Evolutionary conservation across 2,329 filamentous ascomycete species (phyloP).

Genomic region (Arthrobotrys pseudoclavata): DNA sequence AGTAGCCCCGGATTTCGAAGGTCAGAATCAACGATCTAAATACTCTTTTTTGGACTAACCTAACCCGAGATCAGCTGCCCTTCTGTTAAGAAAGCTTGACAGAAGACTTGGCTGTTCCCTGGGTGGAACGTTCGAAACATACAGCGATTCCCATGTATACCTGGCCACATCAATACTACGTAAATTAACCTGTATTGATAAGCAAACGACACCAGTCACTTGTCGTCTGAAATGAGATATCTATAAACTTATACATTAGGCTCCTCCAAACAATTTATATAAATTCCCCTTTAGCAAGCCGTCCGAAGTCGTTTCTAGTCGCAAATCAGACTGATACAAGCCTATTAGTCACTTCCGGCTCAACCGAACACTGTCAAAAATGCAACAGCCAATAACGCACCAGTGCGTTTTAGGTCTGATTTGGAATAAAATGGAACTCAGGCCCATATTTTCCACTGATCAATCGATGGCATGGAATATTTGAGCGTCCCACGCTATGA

Average conservation of each 20-base stretch:
- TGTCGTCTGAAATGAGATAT: not conserved
- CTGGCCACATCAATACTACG: not conserved
- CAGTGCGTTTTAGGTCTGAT: not conserved
- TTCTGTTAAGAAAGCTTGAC: not conserved
- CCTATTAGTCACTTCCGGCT: not conserved
- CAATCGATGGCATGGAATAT: not conserved
- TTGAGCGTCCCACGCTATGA: too few species aligned
- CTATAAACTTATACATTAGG: not conserved
- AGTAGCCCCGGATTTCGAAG: slow-evolving; percentile 6
- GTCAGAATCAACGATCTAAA: slow-evolving; percentile 7
- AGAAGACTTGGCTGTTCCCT: not conserved
- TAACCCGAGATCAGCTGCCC: not conserved
- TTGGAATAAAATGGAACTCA: not conserved
- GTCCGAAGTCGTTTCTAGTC: too few species aligned
- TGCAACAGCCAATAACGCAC: slow-evolving; percentile 9
- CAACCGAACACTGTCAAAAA: not conserved
- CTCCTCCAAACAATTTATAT: not conserved
- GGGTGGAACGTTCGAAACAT: not conserved
- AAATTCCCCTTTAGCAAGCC: too few species aligned
- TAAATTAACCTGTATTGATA: not conserved
- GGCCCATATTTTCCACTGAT: not conserved
- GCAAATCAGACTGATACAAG: not conserved
- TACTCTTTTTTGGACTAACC: slow-evolving; percentile 1
- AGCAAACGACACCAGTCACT: not conserved
- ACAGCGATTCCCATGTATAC: not conserved